Conservation (phyloP, 257 asterid species). For the Solanum acaule region DNA sequence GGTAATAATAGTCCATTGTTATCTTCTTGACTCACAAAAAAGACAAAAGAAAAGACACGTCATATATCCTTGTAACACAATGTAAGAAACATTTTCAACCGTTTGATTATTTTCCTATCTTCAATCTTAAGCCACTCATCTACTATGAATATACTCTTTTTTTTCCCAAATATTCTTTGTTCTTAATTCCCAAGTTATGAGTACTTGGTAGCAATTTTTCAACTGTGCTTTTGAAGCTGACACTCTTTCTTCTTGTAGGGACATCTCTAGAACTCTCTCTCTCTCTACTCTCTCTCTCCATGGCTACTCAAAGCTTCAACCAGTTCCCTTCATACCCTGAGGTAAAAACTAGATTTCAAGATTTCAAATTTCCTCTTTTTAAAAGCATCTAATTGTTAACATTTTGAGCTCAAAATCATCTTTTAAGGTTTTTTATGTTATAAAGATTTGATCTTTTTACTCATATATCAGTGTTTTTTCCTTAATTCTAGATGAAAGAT, state of each 20-base stretch:
- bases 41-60: constrained; percentile 6
- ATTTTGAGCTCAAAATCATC: background rate
- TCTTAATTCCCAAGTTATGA: background rate
- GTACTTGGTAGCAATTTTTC: background rate
- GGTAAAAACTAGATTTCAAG: constrained; percentile 20
- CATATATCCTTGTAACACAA: constrained; percentile 13
- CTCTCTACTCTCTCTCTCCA: background rate
- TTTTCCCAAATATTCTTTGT: background rate
- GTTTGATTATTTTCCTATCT: background rate
- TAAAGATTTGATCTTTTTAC: background rate
- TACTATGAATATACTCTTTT: background rate
- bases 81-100: background rate
- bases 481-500: background rate
- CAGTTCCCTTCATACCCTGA: constrained; percentile 55
- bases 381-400: background rate
- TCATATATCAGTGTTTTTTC: background rate
- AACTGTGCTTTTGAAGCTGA: constrained; percentile 10
- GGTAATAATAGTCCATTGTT: background rate
- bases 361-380: background rate
- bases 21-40: background rate
- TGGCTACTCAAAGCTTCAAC: constrained; percentile 58
- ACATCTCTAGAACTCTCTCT: background rate
- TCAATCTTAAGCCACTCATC: constrained; percentile 10
- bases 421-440: background rate
- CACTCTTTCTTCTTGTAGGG: background rate